Conservation (phyloP, 163 green algal species). For the Picocystis sp. region DNA sequence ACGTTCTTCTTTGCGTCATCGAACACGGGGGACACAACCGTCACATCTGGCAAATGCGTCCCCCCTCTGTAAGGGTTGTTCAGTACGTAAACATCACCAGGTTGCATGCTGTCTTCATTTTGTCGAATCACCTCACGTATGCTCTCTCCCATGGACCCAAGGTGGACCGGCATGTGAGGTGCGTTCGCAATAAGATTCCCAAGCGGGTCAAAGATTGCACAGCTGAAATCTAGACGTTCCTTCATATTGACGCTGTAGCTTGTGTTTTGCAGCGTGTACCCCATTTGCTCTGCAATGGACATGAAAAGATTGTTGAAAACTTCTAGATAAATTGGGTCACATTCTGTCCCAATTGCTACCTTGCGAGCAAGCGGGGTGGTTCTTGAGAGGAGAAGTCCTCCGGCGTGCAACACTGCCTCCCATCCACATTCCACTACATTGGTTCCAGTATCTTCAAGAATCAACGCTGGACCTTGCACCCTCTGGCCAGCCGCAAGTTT, state of each 20-base stretch:
- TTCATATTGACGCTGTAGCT: constrained; percentile 95
- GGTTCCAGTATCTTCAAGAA: constrained; percentile 71
- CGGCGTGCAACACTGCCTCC: constrained; percentile 19
- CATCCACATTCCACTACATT: constrained; percentile 70
- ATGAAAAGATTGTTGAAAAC: constrained; percentile 94
- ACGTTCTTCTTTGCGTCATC: constrained; percentile 24
- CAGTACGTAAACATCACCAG: constrained; percentile 60
- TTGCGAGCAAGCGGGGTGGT: too few species aligned
- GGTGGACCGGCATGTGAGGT: constrained; percentile 91
- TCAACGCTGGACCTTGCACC: constrained; percentile 53
- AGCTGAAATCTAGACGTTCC: constrained; percentile 94
- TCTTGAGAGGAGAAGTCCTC: background rate
- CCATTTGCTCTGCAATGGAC: constrained; percentile 98
- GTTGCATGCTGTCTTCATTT: constrained; percentile 13
- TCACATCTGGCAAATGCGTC: constrained; percentile 95
- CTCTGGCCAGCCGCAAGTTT: constrained; percentile 32
- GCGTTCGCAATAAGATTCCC: constrained; percentile 84
- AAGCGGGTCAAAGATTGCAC: constrained; percentile 38
- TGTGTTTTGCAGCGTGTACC: constrained; percentile 75
- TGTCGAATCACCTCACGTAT: constrained; percentile 10
- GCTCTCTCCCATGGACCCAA: constrained; percentile 88
- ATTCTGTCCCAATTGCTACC: constrained; percentile 9
- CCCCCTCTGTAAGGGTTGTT: constrained; percentile 44
- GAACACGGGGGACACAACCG: constrained; percentile 91
- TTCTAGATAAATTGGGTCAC: constrained; percentile 72